A percentile compares a stretch with the other conserved stretches of the same genome.
These are phyloP conservation scores for Raffaelea arxii DNA, from an alignment of 2,329 filamentous ascomycete species.

Conservation along the genomic window DNA sequence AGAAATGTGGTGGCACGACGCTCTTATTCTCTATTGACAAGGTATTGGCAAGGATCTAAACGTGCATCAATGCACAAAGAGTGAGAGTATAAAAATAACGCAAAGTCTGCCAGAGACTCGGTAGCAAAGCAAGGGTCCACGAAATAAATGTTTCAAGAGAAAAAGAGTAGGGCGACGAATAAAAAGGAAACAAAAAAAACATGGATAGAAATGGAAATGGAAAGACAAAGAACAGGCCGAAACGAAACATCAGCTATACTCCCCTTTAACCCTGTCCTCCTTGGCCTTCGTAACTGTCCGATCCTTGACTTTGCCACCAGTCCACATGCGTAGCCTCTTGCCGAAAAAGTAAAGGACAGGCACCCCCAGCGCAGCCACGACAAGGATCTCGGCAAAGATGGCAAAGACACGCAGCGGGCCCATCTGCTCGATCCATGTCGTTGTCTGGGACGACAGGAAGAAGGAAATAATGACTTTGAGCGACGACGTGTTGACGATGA, in stretches of 20 bases:
- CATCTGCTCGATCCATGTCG: conserved; percentile 19
- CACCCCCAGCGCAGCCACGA: conserved; percentile 19
- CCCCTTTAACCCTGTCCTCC: neutral
- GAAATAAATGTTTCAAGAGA: no score
- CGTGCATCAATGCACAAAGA: no score
- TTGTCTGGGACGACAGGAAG: conserved; percentile 20
- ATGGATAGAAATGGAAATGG: neutral
- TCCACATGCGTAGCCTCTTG: conserved; percentile 18
- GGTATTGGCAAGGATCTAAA: no score
- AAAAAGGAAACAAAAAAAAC: no score
- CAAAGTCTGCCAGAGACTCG: no score
- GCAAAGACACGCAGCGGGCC: conserved; percentile 19
- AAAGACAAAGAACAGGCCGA: neutral
- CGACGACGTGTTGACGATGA: conserved; percentile 23
- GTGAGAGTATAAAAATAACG: no score
- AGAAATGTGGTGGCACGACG: no score
- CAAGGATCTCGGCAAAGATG: conserved; percentile 22
- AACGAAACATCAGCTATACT: neutral
- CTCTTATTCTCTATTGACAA: no score
- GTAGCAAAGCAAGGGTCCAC: no score
- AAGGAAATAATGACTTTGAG: conserved; percentile 21
- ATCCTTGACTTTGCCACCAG: conserved; percentile 15
- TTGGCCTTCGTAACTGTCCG: neutral
- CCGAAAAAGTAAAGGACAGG: conserved; percentile 19
- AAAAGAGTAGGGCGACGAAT: no score